These are phyloP conservation scores for Coniella lustricola DNA, from an alignment of 2,329 filamentous ascomycete species.

Conservation along the genomic window DNA sequence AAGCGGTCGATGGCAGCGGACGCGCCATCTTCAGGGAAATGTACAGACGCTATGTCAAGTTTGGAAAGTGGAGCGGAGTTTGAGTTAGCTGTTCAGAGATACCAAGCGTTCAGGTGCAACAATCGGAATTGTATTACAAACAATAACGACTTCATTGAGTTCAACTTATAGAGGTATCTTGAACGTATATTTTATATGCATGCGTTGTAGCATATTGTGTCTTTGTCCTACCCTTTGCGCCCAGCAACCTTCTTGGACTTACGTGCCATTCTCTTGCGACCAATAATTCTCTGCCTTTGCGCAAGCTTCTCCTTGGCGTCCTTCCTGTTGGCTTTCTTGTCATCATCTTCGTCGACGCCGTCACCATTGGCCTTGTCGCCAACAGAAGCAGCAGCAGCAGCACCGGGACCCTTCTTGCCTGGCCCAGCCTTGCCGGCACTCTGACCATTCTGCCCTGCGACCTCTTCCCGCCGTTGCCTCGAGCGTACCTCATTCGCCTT, in stretches of 20 bases:
- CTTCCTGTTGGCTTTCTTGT: slow-evolving; percentile 16
- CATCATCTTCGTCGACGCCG: not conserved
- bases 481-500: slow-evolving; percentile 50
- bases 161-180: not conserved
- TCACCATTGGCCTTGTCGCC: slow-evolving; percentile 18
- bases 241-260: slow-evolving; percentile 48
- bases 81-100: slow-evolving; percentile 22
- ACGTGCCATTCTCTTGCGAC: slow-evolving; percentile 73
- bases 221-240: slow-evolving; percentile 6
- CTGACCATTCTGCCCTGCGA: slow-evolving; percentile 23
- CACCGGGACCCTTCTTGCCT: slow-evolving; percentile 19
- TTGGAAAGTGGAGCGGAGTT: slow-evolving; percentile 58
- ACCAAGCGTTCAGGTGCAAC: not conserved
- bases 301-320: slow-evolving; percentile 29
- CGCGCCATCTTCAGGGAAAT: slow-evolving; percentile 52
- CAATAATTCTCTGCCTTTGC: slow-evolving; percentile 69
- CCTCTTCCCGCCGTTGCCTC: slow-evolving; percentile 20
- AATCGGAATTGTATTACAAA: not conserved
- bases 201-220: not conserved
- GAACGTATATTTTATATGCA: not conserved
- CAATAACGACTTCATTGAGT: not conserved
- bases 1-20: slow-evolving; percentile 52
- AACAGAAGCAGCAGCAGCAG: too few species aligned
- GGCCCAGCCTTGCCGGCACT: not conserved
- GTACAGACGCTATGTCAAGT: slow-evolving; percentile 53